Conservation (phyloP, 129 eudicot species). For the Cynara cardunculus region DNA sequence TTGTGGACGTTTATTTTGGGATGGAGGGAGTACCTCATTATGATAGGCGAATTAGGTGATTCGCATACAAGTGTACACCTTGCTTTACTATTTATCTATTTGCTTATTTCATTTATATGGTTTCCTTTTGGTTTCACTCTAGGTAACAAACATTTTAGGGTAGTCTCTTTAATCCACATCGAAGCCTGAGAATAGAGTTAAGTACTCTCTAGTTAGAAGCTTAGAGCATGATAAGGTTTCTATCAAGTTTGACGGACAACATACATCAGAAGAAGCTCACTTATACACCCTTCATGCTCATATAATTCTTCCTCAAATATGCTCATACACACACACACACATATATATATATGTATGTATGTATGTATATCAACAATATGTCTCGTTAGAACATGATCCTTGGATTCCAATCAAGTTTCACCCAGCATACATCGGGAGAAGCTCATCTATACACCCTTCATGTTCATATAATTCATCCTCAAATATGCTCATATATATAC, state of each 20-base stretch:
- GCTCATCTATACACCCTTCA: background rate
- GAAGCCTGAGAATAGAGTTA: background rate
- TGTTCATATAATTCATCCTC: background rate
- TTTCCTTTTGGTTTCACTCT: background rate
- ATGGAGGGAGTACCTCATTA: background rate
- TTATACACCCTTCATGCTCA: background rate
- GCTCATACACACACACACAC: background rate
- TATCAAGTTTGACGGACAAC: background rate
- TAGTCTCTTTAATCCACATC: background rate
- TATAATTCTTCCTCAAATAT: background rate
- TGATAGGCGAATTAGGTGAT: background rate
- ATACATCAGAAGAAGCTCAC: background rate
- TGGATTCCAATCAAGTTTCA: background rate
- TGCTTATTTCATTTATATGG: background rate
- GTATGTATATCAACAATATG: background rate
- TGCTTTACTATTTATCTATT: background rate
- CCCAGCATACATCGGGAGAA: background rate
- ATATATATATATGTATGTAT: too few relatives aligned
- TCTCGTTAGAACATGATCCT: background rate
- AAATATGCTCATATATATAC: background rate
- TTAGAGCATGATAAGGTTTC: too few relatives aligned
- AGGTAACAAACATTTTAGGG: background rate
- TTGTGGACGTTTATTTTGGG: background rate
- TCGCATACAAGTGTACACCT: background rate
- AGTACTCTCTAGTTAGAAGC: background rate